Evolutionary conservation across 1,284 basidiomycete species (phyloP), one percentile per base, ranked within the genome.

Genomic region (Ustilago bromivora): DNA sequence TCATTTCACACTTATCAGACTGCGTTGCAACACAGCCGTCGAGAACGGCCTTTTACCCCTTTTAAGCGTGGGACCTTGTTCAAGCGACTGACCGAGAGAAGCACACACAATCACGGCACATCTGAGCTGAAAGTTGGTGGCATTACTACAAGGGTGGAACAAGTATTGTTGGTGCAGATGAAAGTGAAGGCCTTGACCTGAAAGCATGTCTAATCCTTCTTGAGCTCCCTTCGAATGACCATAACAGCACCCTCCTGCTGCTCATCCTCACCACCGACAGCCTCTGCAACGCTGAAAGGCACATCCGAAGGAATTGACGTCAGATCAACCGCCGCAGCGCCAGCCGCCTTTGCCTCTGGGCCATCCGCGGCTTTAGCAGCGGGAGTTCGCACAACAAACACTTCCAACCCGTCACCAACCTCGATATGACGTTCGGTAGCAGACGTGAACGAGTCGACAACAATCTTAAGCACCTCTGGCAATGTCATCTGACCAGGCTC

Each of bases 381-480:
- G 5, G 78, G 68, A 3, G 67, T 61, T 9, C 84, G 77, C 2
- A 86, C 84, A 3, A 86, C 79, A 59, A 80, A 86, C 40, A 86
- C 82, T 66, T 86, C 84, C 17, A 86, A 62, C 1, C 84, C 84
- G 57, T 86, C 84, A 10, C 84, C 84, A 5, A 86, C 84, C 63
- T 85, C 84, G 49, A 86, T 86, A 62, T 86, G 83, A 6, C 84
- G 74, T 65, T 86, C 84, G 4, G 84, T 85, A 17, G 84, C 84
- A 6, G 71, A 76, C 3, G 84, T 85, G 67, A 86, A 86, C 40
- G 79, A 79, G 64, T 86, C 84, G 60, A 80, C 79, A 11, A 82
- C 81, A 56, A 86, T 80, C 65, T 78, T 78, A 36, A 86, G 70
- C 60, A 84, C 78, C 10, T 83, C 69, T 1, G 68, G 69, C 10